Evolutionary conservation across 176 grass and related monocot genomes (phyloP).

Genomic region (Echinochloa phyllopogon): DNA sequence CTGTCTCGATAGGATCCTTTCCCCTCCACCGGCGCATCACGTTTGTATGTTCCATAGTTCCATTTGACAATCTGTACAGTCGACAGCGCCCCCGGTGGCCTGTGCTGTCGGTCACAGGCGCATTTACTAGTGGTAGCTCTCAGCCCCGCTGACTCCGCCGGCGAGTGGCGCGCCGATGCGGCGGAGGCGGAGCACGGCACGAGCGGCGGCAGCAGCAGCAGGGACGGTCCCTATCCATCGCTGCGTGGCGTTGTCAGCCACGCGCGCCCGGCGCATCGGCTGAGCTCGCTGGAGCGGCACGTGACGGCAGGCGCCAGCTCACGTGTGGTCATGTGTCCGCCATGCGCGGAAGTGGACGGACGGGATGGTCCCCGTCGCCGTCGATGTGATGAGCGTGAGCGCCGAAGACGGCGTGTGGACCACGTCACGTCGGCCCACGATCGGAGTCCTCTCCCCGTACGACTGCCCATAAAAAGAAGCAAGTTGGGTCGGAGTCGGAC

Average conservation of each 20-base stretch:
- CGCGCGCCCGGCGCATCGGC: background rate
- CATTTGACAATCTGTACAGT: background rate
- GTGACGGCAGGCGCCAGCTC: background rate
- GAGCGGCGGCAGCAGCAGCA: background rate
- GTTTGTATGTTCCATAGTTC: background rate
- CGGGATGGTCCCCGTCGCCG: too few species aligned
- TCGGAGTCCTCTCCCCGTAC: too few species aligned
- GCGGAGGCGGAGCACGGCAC: background rate
- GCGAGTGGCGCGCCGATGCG: background rate
- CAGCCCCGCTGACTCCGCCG: conserved; percentile 1
- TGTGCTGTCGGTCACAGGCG: background rate
- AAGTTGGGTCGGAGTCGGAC: too few species aligned
- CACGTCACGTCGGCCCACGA: too few species aligned
- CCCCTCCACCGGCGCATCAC: too few species aligned
- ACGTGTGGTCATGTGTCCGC: conserved; percentile 13
- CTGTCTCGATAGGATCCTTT: background rate
- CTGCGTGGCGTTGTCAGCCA: background rate
- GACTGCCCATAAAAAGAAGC: too few species aligned
- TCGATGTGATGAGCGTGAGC: too few species aligned
- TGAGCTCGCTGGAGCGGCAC: background rate
- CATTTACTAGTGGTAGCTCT: background rate
- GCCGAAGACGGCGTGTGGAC: too few species aligned
- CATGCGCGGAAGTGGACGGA: background rate
- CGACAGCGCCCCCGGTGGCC: background rate
- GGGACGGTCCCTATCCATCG: background rate